Evolutionary conservation across 1,284 basidiomycete species (phyloP).

Genomic region (Boletus semigastroideus): DNA sequence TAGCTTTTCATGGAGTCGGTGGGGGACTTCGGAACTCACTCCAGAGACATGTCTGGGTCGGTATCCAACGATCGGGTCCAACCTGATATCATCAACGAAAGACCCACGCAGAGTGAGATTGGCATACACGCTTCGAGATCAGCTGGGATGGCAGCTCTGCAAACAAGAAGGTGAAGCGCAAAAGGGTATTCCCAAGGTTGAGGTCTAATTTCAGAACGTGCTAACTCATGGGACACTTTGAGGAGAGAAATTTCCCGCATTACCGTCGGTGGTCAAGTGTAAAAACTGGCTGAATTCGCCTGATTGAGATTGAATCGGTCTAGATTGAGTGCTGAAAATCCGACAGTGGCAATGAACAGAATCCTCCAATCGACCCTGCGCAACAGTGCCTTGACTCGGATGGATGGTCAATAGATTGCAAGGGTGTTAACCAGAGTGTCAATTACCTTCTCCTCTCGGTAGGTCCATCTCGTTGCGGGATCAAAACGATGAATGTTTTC

Average conservation of each 20-base stretch:
- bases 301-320: slow-evolving; percentile 53
- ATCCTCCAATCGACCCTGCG: slow-evolving; percentile 52
- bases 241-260: neutral
- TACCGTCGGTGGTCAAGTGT: slow-evolving; percentile 54
- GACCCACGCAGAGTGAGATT: neutral
- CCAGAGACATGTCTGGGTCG: slow-evolving; percentile 45
- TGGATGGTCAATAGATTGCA: neutral
- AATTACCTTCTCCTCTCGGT: slow-evolving; percentile 58
- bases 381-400: slow-evolving; percentile 27
- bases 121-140: slow-evolving; percentile 59
- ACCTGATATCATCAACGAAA: slow-evolving; percentile 31
- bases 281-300: slow-evolving; percentile 71
- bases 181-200: slow-evolving; percentile 64
- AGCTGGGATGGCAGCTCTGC: slow-evolving; percentile 74
- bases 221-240: neutral
- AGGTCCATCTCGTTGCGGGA: slow-evolving; percentile 66
- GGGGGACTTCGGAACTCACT: slow-evolving; percentile 31
- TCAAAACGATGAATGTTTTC: slow-evolving; percentile 64
- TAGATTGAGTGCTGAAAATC: slow-evolving; percentile 46
- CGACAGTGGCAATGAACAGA: slow-evolving; percentile 46
- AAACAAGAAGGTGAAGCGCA: slow-evolving; percentile 55
- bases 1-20: neutral
- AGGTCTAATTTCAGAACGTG: slow-evolving; percentile 42
- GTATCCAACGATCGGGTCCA: slow-evolving; percentile 73
- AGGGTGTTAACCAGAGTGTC: neutral